A percentile compares a stretch with the other conserved stretches of the same genome.
Conservation (phyloP, 495 filamentous ascomycete genomes). For the Neurospora sp. region DNA sequence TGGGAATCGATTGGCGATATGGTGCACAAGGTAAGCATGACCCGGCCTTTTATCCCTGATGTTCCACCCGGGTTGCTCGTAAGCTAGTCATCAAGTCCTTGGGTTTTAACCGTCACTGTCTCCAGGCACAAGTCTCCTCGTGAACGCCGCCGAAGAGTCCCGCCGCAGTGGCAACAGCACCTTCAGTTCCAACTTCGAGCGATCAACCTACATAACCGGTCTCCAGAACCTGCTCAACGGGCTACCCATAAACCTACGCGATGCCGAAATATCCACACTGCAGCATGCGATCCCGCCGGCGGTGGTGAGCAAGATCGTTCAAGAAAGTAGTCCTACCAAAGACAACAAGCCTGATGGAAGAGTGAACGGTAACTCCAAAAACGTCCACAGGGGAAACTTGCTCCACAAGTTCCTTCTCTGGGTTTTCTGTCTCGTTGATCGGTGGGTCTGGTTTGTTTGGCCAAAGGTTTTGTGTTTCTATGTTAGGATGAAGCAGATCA, state of each 20-base stretch:
- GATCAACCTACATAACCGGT: slow-evolving; percentile 59
- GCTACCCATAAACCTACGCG: slow-evolving; percentile 48
- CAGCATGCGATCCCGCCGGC: slow-evolving; percentile 34
- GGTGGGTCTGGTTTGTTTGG: neutral
- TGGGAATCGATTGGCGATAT: slow-evolving; percentile 17
- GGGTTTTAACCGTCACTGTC: neutral
- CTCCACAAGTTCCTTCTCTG: slow-evolving; percentile 7
- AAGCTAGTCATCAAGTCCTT: neutral
- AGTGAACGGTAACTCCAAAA: too few relatives aligned
- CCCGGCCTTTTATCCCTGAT: neutral
- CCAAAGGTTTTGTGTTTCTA: neutral
- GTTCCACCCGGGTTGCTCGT: neutral
- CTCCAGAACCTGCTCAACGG: slow-evolving; percentile 56
- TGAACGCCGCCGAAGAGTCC: slow-evolving; percentile 4
- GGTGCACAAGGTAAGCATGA: slow-evolving; percentile 20
- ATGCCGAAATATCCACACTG: slow-evolving; percentile 35
- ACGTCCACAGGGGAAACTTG: neutral
- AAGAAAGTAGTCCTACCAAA: neutral
- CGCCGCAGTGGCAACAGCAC: neutral
- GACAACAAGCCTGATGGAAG: neutral
- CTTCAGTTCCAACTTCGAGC: slow-evolving; percentile 33
- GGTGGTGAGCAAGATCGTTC: neutral
- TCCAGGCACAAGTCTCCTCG: slow-evolving; percentile 12
- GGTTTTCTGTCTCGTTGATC: slow-evolving; percentile 2
- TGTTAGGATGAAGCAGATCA: slow-evolving; percentile 3